A percentile compares a stretch with the other conserved stretches of the same genome.
These are phyloP conservation scores for Papiliotrema fonsecae DNA, from an alignment of 1,284 basidiomycete species.

Conservation along the genomic window DNA sequence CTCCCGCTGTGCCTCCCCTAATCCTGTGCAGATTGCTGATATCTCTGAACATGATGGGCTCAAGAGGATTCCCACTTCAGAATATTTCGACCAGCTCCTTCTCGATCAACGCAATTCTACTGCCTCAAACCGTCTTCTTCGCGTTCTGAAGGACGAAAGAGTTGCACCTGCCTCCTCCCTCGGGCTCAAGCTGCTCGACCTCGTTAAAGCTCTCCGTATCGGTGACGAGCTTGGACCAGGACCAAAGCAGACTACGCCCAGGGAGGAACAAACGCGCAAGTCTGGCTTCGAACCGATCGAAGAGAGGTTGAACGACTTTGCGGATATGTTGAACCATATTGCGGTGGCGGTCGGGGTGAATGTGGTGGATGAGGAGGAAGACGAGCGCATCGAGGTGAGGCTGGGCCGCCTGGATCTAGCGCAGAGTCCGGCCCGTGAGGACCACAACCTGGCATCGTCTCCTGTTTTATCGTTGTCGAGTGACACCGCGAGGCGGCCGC, in stretches of 20 bases:
- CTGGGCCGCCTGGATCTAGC: not conserved
- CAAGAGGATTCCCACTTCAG: not conserved
- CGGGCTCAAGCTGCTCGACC: constrained; percentile 17
- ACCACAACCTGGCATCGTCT: too few species aligned
- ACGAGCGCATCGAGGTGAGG: not conserved
- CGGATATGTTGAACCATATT: constrained; percentile 19
- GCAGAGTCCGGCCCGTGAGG: not conserved
- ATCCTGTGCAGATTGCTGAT: too few species aligned
- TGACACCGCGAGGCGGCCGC: not conserved
- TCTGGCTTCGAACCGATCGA: not conserved
- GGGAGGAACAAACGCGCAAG: not conserved
- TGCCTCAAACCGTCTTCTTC: not conserved
- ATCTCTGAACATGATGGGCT: too few species aligned
- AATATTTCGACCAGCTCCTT: constrained; percentile 8
- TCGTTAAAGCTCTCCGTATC: constrained; percentile 11
- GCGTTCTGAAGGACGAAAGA: not conserved
- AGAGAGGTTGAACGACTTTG: constrained; percentile 14
- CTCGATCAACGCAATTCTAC: not conserved
- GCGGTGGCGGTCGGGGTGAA: constrained; percentile 15
- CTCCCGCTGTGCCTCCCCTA: too few species aligned
- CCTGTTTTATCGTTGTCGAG: too few species aligned
- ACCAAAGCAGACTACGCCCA: not conserved
- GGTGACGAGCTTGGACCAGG: constrained; percentile 7
- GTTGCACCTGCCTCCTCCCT: constrained; percentile 11
- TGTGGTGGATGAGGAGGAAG: constrained; percentile 12